phyloP scores from a whole-genome alignment of 164 flowering plant genomes.

The Chimonanthus praecox region DNA sequence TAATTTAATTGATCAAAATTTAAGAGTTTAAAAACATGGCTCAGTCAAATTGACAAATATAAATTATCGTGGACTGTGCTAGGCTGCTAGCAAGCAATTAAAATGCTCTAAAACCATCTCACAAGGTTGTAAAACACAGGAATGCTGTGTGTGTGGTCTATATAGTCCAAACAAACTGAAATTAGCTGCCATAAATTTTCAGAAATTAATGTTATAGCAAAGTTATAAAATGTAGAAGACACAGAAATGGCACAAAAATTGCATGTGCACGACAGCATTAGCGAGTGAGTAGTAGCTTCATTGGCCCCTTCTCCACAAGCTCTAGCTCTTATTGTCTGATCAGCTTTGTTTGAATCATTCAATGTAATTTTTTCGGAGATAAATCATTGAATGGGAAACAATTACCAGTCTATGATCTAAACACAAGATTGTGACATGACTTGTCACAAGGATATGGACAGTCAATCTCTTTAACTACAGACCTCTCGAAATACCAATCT shows the following conservation, averaged over 20 bases:
- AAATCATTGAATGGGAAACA: not conserved
- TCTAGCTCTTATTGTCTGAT: constrained; percentile 2
- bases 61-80: too few relatives aligned
- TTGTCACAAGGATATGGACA: constrained; percentile 82
- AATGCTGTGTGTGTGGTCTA: not conserved
- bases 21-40: too few relatives aligned
- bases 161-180: not conserved
- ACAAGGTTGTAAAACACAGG: not conserved
- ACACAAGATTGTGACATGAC: constrained; percentile 70
- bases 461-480: constrained; percentile 43
- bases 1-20: too few relatives aligned
- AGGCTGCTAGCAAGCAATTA: too few relatives aligned
- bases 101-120: not conserved
- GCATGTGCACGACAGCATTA: not conserved
- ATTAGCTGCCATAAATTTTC: not conserved
- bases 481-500: constrained; percentile 81
- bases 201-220: not conserved
- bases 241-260: not conserved
- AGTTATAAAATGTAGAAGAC: too few relatives aligned
- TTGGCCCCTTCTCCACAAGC: not conserved
- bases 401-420: constrained; percentile 20
- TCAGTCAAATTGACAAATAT: too few relatives aligned
- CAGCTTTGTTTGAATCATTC: not conserved
- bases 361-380: not conserved
- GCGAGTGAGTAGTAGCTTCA: not conserved